A percentile compares a stretch with the other conserved stretches of the same genome.
Evolutionary conservation across 257 asterid species (phyloP).

Genomic region (Solanum chmielewskii): DNA sequence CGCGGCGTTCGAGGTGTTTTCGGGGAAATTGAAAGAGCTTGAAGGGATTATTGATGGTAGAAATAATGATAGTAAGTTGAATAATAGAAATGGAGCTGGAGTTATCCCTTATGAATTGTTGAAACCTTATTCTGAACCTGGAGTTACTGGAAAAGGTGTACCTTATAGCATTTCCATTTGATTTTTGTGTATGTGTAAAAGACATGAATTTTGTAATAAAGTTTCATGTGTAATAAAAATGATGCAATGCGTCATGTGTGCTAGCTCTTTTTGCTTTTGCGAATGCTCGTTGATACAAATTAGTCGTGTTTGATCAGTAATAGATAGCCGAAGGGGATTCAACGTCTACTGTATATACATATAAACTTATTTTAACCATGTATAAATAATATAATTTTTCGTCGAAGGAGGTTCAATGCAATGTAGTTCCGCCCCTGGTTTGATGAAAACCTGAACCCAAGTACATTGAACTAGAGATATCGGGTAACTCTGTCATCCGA

Average conservation of each 20-base stretch:
- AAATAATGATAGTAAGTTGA: constrained; percentile 18
- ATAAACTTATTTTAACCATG: too few species aligned
- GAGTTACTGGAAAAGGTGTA: constrained; percentile 74
- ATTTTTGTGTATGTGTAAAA: neutral
- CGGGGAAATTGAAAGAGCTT: constrained; percentile 38
- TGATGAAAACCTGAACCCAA: too few species aligned
- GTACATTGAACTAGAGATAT: too few species aligned
- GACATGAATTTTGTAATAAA: neutral
- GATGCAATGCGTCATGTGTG: neutral
- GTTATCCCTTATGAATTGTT: constrained; percentile 58
- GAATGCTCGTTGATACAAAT: neutral
- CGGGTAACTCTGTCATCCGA: too few species aligned
- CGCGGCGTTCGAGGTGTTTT: constrained; percentile 40
- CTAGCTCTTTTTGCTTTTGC: neutral
- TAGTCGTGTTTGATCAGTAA: too few species aligned
- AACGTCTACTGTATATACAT: too few species aligned
- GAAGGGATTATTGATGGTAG: constrained; percentile 60
- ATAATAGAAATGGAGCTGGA: constrained; percentile 80
- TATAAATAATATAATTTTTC: too few species aligned
- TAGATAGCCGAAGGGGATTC: too few species aligned
- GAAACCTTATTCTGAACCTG: constrained; percentile 56
- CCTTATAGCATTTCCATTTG: constrained; percentile 78
- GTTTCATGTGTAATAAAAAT: neutral
- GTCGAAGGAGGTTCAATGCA: too few species aligned
- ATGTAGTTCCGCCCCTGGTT: too few species aligned